Evolutionary conservation across 805 yeast species (phyloP).

Genomic region (Sugiyamaella qingdaonensis): DNA sequence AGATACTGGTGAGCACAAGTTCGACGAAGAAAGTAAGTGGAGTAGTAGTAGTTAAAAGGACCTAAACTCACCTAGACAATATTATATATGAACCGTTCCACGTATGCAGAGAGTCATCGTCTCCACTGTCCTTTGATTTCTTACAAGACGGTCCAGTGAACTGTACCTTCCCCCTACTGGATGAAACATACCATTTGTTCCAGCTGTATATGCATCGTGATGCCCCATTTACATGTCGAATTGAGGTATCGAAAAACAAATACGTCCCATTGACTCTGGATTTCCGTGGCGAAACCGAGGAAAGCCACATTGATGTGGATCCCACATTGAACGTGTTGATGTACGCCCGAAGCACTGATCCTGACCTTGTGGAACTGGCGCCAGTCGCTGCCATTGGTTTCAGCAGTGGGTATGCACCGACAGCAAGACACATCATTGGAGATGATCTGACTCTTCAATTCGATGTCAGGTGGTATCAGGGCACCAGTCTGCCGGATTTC

Average conservation of each 20-base stretch:
- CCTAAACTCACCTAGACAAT: slow-evolving; percentile 31
- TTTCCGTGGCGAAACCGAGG: slow-evolving; percentile 16
- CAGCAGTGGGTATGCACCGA: slow-evolving; percentile 57
- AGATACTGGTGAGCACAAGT: slow-evolving; percentile 71
- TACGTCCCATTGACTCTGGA: slow-evolving; percentile 22
- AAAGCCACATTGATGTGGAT: slow-evolving; percentile 17
- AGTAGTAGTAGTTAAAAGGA: too few species aligned
- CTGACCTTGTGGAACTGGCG: slow-evolving; percentile 17
- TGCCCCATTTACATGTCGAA: slow-evolving; percentile 65
- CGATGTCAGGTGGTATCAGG: slow-evolving; percentile 52
- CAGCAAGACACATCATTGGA: slow-evolving; percentile 58
- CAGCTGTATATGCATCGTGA: slow-evolving; percentile 76
- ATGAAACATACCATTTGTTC: slow-evolving; percentile 65
- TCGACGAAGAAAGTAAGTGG: slow-evolving; percentile 44
- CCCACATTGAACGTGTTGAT: slow-evolving; percentile 13
- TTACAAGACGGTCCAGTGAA: slow-evolving; percentile 45
- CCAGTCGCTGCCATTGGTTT: slow-evolving; percentile 55
- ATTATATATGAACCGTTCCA: slow-evolving; percentile 60
- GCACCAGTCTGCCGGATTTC: slow-evolving; percentile 13
- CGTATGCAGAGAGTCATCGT: slow-evolving; percentile 58
- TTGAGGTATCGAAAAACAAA: slow-evolving; percentile 50
- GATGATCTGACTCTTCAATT: slow-evolving; percentile 54
- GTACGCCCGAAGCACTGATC: neutral
- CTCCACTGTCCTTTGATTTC: slow-evolving; percentile 53
- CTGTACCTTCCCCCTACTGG: slow-evolving; percentile 60